phyloP scores from a whole-genome alignment of 345 rosid genomes.

The Pistacia integerrima region DNA sequence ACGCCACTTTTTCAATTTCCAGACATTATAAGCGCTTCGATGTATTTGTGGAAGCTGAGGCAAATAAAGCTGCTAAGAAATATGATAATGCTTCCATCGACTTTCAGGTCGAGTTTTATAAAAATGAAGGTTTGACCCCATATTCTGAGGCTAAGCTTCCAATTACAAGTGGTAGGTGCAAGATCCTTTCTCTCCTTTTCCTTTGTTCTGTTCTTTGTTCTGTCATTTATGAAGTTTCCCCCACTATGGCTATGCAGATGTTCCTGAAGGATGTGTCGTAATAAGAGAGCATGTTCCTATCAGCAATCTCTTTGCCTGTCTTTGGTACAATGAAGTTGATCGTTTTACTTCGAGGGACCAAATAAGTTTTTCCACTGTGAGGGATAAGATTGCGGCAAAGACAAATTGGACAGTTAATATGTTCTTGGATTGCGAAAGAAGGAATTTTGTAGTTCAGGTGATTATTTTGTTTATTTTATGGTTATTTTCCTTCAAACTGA shows the following conservation, averaged over 20 bases:
- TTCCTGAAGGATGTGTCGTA: constrained; percentile 98
- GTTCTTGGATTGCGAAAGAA: constrained; percentile 97
- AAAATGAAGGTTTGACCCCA: constrained; percentile 87
- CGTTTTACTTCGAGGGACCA: constrained; percentile 98
- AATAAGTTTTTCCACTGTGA: constrained; percentile 86
- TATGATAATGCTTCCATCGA: constrained; percentile 89
- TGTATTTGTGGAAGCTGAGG: constrained; percentile 90
- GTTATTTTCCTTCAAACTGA: neutral
- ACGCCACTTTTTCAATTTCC: constrained; percentile 94
- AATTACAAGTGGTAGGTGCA: constrained; percentile 76
- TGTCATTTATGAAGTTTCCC: neutral
- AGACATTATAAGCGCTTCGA: constrained; percentile 90
- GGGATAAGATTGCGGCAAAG: constrained; percentile 80
- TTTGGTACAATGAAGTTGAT: constrained; percentile 98
- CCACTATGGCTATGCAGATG: constrained; percentile 60
- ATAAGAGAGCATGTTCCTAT: constrained; percentile 94
- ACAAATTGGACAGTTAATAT: constrained; percentile 86
- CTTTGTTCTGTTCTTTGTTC: constrained; percentile 4
- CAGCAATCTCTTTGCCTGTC: constrained; percentile 89
- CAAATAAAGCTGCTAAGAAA: constrained; percentile 98
- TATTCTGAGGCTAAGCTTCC: constrained; percentile 88
- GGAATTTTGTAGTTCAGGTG: constrained; percentile 98
- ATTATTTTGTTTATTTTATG: constrained; percentile 4
- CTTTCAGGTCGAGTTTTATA: constrained; percentile 86
- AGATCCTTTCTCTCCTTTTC: constrained; percentile 12